Percentiles rank a stretch among this genome's conserved stretches.
Conservation (phyloP, 805 yeast genomes). For the Yarrowia phangngaensis region DNA sequence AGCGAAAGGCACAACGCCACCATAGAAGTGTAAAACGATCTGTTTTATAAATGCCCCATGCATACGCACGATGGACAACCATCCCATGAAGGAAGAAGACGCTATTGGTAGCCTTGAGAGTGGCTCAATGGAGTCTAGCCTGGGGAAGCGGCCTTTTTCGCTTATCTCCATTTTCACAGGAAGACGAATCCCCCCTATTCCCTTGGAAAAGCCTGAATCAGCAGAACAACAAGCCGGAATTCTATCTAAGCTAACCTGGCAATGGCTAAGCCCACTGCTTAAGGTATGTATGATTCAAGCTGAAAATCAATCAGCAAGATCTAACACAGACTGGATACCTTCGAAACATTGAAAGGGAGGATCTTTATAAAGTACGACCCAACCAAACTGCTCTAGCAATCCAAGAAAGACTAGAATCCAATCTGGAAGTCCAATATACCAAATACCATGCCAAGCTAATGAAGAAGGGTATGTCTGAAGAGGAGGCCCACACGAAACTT, state of each 20-base stretch:
- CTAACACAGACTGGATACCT: conserved; percentile 49
- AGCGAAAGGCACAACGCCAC: no score
- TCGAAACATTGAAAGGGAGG: conserved; percentile 56
- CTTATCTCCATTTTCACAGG: conserved; percentile 21
- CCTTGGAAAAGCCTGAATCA: conserved; percentile 12
- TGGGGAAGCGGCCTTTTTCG: conserved; percentile 2
- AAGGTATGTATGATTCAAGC: no score
- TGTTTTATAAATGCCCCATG: no score
- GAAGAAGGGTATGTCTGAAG: conserved; percentile 46
- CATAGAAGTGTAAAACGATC: no score
- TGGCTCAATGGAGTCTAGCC: conserved; percentile 2
- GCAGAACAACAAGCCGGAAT: conserved; percentile 10
- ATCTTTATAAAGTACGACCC: conserved; percentile 46
- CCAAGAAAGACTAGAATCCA: conserved; percentile 39
- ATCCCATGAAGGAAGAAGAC: neutral
- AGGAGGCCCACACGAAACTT: conserved; percentile 32
- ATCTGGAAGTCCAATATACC: conserved; percentile 33
- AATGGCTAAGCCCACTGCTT: conserved; percentile 18
- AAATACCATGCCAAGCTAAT: conserved; percentile 32
- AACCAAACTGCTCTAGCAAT: conserved; percentile 39
- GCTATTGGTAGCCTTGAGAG: neutral
- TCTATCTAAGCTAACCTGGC: conserved; percentile 20
- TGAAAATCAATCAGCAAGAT: no score
- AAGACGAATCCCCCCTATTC: conserved; percentile 8
- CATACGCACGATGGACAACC: no score